Conservation (phyloP, 1,284 basidiomycete species). For the Ceratobasidium sp. region DNA sequence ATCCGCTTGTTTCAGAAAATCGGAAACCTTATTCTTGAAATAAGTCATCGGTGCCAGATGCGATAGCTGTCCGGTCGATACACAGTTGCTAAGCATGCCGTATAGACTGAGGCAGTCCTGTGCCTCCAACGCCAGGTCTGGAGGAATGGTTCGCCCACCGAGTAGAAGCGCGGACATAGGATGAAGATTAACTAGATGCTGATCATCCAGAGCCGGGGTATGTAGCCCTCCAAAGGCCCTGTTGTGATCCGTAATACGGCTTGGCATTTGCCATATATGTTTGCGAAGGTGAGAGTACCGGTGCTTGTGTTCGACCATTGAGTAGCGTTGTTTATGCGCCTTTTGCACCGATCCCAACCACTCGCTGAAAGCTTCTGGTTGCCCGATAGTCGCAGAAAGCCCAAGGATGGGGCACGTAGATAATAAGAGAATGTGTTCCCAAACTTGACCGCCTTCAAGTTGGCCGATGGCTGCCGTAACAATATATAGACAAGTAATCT, state of each 20-base stretch:
- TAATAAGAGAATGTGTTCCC: constrained; percentile 77
- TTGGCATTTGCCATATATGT: constrained; percentile 63
- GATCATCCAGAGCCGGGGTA: not conserved
- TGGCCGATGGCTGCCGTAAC: constrained; percentile 69
- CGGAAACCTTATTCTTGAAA: constrained; percentile 58
- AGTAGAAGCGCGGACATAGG: constrained; percentile 70
- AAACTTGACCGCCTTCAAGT: constrained; percentile 74
- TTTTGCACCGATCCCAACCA: constrained; percentile 75
- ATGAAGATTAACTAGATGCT: constrained; percentile 66
- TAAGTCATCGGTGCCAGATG: constrained; percentile 64
- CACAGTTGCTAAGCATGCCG: constrained; percentile 58
- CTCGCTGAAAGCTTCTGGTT: constrained; percentile 72
- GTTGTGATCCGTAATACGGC: not conserved
- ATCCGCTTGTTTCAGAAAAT: constrained; percentile 69
- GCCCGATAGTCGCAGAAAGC: constrained; percentile 77
- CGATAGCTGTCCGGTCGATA: constrained; percentile 56
- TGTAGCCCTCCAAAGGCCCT: not conserved
- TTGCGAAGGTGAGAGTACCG: constrained; percentile 81
- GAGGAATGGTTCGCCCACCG: constrained; percentile 66
- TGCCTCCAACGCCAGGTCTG: constrained; percentile 74
- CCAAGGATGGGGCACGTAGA: constrained; percentile 79
- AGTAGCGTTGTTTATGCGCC: constrained; percentile 70
- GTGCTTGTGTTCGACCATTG: constrained; percentile 72
- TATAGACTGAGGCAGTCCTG: constrained; percentile 69
- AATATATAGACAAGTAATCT: not conserved